Evolutionary conservation across 805 yeast species (phyloP).

Genomic region (Barnettozyma wickerhamii): DNA sequence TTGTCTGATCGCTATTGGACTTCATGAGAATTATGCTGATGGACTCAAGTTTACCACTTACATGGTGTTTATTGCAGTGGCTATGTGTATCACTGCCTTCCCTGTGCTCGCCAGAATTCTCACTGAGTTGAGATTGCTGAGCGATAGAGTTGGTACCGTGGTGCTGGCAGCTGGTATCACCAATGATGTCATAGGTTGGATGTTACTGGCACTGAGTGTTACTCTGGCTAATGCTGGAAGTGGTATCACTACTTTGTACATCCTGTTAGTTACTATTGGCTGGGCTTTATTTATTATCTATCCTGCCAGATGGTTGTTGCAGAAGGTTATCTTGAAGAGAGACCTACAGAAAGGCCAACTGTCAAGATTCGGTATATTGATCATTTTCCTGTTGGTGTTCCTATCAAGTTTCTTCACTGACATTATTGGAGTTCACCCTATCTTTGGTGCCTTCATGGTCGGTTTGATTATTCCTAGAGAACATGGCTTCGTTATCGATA

Average conservation of each 20-base stretch:
- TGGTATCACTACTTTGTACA: conserved; percentile 66
- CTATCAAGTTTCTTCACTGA: conserved; percentile 75
- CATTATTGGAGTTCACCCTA: conserved; percentile 82
- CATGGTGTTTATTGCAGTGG: conserved; percentile 79
- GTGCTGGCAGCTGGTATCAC: conserved; percentile 83
- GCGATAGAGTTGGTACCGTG: conserved; percentile 65
- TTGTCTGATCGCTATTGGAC: conserved; percentile 62
- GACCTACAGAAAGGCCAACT: conserved; percentile 57
- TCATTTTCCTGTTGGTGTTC: conserved; percentile 52
- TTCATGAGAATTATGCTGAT: conserved; percentile 50
- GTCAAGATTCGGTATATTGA: conserved; percentile 54
- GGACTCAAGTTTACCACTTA: conserved; percentile 62
- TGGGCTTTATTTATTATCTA: conserved; percentile 61
- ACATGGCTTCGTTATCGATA: conserved; percentile 61
- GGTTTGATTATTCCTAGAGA: conserved; percentile 77
- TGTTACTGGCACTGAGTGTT: conserved; percentile 67
- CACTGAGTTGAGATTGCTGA: conserved; percentile 65
- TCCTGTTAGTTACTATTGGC: conserved; percentile 58
- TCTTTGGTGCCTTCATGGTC: conserved; percentile 78
- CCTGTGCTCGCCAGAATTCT: conserved; percentile 79
- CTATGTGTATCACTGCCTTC: conserved; percentile 80
- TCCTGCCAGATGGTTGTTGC: conserved; percentile 51
- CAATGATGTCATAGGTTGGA: conserved; percentile 81
- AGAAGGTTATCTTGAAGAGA: conserved; percentile 41
- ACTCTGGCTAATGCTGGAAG: conserved; percentile 71